A percentile compares a stretch with the other conserved stretches of the same genome.
These are phyloP conservation scores for Singerocomus inundabilis DNA, from an alignment of 1,284 basidiomycete genomes.

Conservation along the genomic window DNA sequence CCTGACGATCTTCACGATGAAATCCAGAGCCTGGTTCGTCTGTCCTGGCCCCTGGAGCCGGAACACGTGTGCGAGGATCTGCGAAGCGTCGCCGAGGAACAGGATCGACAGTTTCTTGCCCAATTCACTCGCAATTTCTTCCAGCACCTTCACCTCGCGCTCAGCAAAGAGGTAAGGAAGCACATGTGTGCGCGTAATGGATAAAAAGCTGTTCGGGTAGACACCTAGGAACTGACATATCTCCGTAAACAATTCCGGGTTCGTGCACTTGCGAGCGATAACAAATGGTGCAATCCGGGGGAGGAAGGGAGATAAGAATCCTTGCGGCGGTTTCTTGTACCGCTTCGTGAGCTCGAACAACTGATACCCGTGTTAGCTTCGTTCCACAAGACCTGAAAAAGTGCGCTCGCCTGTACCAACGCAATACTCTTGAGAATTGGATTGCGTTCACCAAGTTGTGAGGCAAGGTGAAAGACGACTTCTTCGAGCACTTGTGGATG, in stretches of 20 bases:
- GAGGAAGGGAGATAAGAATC: constrained; percentile 69
- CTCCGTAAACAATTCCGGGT: constrained; percentile 61
- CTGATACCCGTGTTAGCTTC: constrained; percentile 39
- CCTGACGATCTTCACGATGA: constrained; percentile 48
- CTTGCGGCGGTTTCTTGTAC: constrained; percentile 67
- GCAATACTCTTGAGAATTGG: constrained; percentile 69
- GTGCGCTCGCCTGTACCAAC: constrained; percentile 50
- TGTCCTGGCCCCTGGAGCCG: constrained; percentile 53
- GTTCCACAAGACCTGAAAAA: constrained; percentile 1
- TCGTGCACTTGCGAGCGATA: constrained; percentile 54
- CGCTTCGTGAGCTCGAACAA: constrained; percentile 56
- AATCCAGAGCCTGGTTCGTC: constrained; percentile 58
- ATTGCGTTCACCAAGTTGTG: constrained; percentile 65
- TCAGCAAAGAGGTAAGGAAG: constrained; percentile 71
- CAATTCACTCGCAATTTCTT: constrained; percentile 45
- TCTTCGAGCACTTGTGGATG: constrained; percentile 55
- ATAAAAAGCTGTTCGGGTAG: constrained; percentile 61
- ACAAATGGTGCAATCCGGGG: constrained; percentile 68
- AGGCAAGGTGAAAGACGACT: constrained; percentile 64
- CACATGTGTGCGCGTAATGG: constrained; percentile 61
- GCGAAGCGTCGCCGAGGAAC: constrained; percentile 58
- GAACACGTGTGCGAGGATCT: constrained; percentile 75
- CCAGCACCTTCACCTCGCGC: constrained; percentile 52
- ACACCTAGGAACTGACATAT: constrained; percentile 62
- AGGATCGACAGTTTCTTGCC: constrained; percentile 50